Base-by-base conservation (phyloP, 2,329 filamentous ascomycete species). In the Botryotinia narcissicola region DNA sequence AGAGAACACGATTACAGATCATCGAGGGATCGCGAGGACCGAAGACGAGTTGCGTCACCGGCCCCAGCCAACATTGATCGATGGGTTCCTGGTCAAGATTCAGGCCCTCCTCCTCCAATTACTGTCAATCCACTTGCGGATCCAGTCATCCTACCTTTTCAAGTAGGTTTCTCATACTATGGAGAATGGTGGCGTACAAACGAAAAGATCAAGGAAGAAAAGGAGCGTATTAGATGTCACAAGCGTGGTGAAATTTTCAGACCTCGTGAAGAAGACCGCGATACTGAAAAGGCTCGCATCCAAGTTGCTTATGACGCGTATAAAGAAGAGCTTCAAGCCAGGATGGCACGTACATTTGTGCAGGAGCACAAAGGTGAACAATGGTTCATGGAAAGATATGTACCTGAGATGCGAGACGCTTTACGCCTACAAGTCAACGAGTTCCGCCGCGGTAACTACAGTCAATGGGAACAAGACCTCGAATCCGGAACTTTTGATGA, bases 331-430 rank as follows among this genome's bases (percentile, higher is more conserved):
- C 83, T 92, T 2, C 90, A 92, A 78, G 89, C 87, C 6, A 91
- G 90, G 81, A 95, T 97, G 92, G 95, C 96, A 0, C 91, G 94
- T 76, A 86, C 89, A 1, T 99, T 99, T 81, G 96, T 99, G 60
- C 89, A 92, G 68, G 92, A 94, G 78, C 96, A 99, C 83, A 97
- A 97, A 81, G 90, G 91, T 61, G 96, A 99, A 82, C 95, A 99
- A 81, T 99, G 96, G 96, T 99, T 99, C 84, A 93, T 92, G 78
- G 96, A 99, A 83, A 91, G 94, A 81, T 99, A 99, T 79, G 91
- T 97, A 44, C 89, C 93, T 1, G 93, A 96, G 77, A 90, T 95
- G 72, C 88, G 93, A 70, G 91, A 95, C 77, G 87, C 88, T 2
- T 89, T 98, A 79, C 91, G 92, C 73, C 85, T 86, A 74, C 92